These are phyloP conservation scores for Porcisia hertigi DNA, from an alignment of 208 protist species.

Conservation along the genomic window DNA sequence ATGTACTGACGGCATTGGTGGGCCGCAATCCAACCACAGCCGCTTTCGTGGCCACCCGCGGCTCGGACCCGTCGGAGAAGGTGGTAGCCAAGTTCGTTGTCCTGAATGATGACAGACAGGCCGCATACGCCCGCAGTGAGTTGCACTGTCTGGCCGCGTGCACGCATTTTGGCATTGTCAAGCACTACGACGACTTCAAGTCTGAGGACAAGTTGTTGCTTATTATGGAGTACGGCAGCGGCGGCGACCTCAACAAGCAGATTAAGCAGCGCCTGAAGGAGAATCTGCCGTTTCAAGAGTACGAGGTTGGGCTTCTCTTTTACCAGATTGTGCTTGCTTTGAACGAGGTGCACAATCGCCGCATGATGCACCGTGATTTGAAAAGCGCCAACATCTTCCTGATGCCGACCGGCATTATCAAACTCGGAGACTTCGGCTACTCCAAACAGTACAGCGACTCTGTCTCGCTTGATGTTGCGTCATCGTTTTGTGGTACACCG, in stretches of 20 bases:
- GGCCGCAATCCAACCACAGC: constrained; percentile 85
- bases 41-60: constrained; percentile 77
- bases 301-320: constrained; percentile 86
- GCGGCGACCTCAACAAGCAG: constrained; percentile 88
- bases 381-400: constrained; percentile 93
- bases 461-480: constrained; percentile 75
- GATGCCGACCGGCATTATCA: constrained; percentile 84
- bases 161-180: constrained; percentile 88
- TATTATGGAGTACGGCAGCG: constrained; percentile 90
- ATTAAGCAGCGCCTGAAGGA: constrained; percentile 83
- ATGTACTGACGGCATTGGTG: constrained; percentile 76
- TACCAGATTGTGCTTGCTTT: constrained; percentile 85
- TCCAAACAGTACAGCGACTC: constrained; percentile 84
- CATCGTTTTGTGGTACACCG: constrained; percentile 88
- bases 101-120: constrained; percentile 85
- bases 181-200: constrained; percentile 87
- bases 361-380: constrained; percentile 91
- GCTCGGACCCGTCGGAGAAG: constrained; percentile 61
- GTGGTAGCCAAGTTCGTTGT: constrained; percentile 89
- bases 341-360: constrained; percentile 82
- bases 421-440: constrained; percentile 92
- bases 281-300: constrained; percentile 75
- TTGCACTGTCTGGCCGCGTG: constrained; percentile 87
- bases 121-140: constrained; percentile 82
- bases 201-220: constrained; percentile 81